Conservation (phyloP, 352 stramenopile species). For the Globisporangium paroecandrum region DNA sequence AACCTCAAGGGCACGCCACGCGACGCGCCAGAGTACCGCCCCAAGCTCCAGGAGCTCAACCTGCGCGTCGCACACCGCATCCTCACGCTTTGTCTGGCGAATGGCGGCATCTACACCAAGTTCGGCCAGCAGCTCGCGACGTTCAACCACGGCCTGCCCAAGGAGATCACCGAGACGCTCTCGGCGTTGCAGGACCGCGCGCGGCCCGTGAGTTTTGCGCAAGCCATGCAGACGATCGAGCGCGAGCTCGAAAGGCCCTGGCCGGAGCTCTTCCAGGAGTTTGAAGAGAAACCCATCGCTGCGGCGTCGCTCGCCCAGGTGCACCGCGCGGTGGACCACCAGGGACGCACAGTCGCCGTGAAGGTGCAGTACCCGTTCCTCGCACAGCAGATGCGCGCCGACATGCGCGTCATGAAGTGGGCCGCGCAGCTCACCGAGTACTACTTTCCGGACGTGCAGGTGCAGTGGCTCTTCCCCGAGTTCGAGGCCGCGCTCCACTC, state of each 20-base stretch:
- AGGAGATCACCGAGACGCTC: constrained; percentile 92
- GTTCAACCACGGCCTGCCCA: constrained; percentile 94
- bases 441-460: constrained; percentile 90
- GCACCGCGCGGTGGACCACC: constrained; percentile 87
- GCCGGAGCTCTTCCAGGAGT: constrained; percentile 86
- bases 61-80: constrained; percentile 84
- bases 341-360: constrained; percentile 90
- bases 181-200: constrained; percentile 91
- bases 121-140: constrained; percentile 96
- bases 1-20: constrained; percentile 45
- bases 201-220: constrained; percentile 60
- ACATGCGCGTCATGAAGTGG: constrained; percentile 72
- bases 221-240: constrained; percentile 49
- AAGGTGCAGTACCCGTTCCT: constrained; percentile 95
- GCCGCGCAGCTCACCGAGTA: constrained; percentile 60
- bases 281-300: constrained; percentile 92
- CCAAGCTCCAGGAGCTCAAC: constrained; percentile 60
- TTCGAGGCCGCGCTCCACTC: constrained; percentile 79
- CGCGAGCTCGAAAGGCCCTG: constrained; percentile 58
- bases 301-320: constrained; percentile 96
- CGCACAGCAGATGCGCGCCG: constrained; percentile 63
- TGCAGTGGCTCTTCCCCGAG: constrained; percentile 95
- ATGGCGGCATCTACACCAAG: constrained; percentile 97
- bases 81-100: constrained; percentile 88
- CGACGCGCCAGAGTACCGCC: constrained; percentile 53